Base-by-base conservation (phyloP, 257 asterid species). In the Plantago elongata region DNA sequence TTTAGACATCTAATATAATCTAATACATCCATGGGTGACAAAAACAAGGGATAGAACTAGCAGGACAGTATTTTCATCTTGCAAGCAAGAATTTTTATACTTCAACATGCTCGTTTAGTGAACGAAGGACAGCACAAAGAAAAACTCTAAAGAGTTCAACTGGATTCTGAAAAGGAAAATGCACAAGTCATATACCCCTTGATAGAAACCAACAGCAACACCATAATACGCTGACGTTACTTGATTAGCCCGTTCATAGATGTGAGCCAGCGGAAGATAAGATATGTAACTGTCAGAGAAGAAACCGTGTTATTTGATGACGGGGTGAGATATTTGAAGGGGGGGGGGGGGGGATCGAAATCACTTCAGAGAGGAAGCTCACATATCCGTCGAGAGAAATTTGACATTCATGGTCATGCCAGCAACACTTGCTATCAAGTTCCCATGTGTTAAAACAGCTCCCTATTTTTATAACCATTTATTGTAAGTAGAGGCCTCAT, bases 241-340 rank as follows among this genome's bases (percentile, higher is more conserved):
- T 69, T 87, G 94, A 73, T 74, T 80, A 69, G 79, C 87, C 30
- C 96, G 83, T 72, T 87, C 94, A 42, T 84, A 87, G 70, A 87
- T 84, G 81, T 87, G 96, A 3, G 96, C 96, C 74, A 87, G 74
- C n/a, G 96, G 96, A 66, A 87, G 94, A 65, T 84, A 87, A 43
- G 96, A 84, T 79, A 84, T 77, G 69, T 84, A 83, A 61, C 95
- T 87, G 87, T 61, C 64, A 61, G 66, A 73, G 54, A 54, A 29
- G 29, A 11, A 10, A 62, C 12, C 18, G 11, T 17, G 51, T 0
- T 15, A 17, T 18, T 34, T 22, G 64, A 27, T 44, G 15, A 34
- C 8, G 3, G 40, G 40, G 40, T 34, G 27, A 22, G 27, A 34
- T 0, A 14, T 15, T 66, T 34, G 56, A 52, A 9, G 18, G 44